Base-by-base conservation (phyloP, 441 rosid species). In the Oxalis stricta region DNA sequence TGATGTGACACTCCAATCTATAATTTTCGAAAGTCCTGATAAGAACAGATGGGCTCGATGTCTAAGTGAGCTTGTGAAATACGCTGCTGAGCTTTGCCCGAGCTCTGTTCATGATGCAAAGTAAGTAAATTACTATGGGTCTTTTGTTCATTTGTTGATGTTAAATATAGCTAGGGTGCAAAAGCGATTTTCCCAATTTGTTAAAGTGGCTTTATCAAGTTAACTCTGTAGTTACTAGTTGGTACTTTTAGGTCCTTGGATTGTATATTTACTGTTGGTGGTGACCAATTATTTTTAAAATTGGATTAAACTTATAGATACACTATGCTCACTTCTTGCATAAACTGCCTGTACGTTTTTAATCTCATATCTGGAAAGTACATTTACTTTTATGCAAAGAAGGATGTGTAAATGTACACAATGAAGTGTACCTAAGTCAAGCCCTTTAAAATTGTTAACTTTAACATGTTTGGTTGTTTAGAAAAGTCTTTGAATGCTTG, bases 1-100 rank as follows among this genome's bases (percentile, higher is more conserved):
- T 47, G 99, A 87, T 26, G 89, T 79, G 64, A 82, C 99, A 20
- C 84, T 92, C 60, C 99, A 87, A 38, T 87, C 95, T 56, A 79
- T 92, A 60, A 84, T 92, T 55, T 82, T 82, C 56, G 99, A 92
- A 66, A 79, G 92, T 69, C 97, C 94, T 58, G 99, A 92, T 67
- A 92, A 92, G 73, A 92, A 78, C 64, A 77, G 92, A 59, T 92
- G 97, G 95, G 97, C 94, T 50, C 74, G 95, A 24, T 92, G 97
- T 66, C 89, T 92, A 46, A 87, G 97, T 46, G 95, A 92, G 59
- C 94, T 92, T 41, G 79, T 92, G 58, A 87, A 79, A 69, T 82
- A 77, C 65, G 89, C 94, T 59, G 95, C 94, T 49, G 97, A 84
- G 66, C 86, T 92, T 48, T 92, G 97, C 76, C 92, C 95, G 57